phyloP scores from a whole-genome alignment of 177 flowering plant genomes.

The Vitis hybrid region DNA sequence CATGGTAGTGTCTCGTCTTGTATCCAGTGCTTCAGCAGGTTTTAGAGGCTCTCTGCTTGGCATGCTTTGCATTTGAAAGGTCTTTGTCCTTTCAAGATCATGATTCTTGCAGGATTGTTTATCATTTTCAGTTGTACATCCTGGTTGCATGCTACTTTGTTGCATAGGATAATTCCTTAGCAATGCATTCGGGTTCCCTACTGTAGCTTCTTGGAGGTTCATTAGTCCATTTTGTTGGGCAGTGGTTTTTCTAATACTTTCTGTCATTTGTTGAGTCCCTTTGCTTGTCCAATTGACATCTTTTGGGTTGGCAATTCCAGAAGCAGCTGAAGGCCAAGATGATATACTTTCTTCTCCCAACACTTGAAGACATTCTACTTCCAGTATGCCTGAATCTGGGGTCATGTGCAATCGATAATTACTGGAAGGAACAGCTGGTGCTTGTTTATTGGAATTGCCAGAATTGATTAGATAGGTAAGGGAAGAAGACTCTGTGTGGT shows the following conservation, averaged over 20 bases:
- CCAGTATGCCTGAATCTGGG: conserved; percentile 21
- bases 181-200: background rate
- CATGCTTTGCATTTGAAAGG: conserved; percentile 11
- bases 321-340: conserved; percentile 28
- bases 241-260: background rate
- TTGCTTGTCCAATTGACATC: conserved; percentile 11
- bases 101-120: conserved; percentile 4
- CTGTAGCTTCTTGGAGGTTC: conserved; percentile 13
- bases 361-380: conserved; percentile 10
- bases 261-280: conserved; percentile 6
- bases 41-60: conserved; percentile 17
- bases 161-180: conserved; percentile 6
- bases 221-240: conserved; percentile 10
- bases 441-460: conserved; percentile 5
- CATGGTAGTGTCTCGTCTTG: conserved; percentile 10
- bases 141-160: conserved; percentile 7
- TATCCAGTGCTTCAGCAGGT: conserved; percentile 14
- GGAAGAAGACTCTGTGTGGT: conserved; percentile 6
- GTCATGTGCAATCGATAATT: conserved; percentile 17
- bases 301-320: conserved; percentile 15
- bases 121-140: background rate
- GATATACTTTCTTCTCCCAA: conserved; percentile 32
- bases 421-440: conserved; percentile 19
- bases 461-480: conserved; percentile 8
- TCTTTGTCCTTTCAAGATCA: conserved; percentile 8